A percentile compares a stretch with the other conserved stretches of the same genome.
Conservation (phyloP, 208 protist species). For the Trypanosoma vivax region DNA sequence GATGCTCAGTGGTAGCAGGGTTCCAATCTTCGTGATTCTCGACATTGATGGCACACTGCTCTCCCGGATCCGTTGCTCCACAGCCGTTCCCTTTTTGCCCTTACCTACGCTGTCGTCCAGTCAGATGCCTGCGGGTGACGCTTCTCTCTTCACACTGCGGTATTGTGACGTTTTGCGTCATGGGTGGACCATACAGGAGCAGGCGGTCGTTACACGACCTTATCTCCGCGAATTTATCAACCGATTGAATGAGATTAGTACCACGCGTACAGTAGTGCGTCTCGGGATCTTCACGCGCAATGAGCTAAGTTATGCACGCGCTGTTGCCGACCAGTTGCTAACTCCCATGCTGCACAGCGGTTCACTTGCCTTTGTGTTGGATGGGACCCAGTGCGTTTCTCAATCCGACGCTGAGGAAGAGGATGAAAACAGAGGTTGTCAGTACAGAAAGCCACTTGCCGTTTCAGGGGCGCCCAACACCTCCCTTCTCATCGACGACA, state of each 20-base stretch:
- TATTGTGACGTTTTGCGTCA: slow-evolving; percentile 9
- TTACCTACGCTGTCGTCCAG: background rate
- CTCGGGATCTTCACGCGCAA: slow-evolving; percentile 44
- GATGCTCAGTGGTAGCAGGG: slow-evolving; percentile 2
- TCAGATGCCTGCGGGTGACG: no score
- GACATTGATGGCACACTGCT: slow-evolving; percentile 59
- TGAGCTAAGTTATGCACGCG: slow-evolving; percentile 25
- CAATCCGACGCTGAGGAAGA: no score
- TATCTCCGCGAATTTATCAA: slow-evolving; percentile 29
- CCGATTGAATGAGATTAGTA: slow-evolving; percentile 21
- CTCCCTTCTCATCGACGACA: slow-evolving; percentile 56
- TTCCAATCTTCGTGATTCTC: slow-evolving; percentile 35
- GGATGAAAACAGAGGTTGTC: no score
- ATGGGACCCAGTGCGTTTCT: background rate
- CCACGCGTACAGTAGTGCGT: slow-evolving; percentile 14
- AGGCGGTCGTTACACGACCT: slow-evolving; percentile 26
- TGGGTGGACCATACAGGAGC: background rate
- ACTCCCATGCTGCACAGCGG: background rate
- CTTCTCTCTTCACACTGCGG: background rate
- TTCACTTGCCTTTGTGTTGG: slow-evolving; percentile 5
- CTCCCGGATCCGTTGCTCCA: slow-evolving; percentile 9
- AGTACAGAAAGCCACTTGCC: slow-evolving; percentile 29
- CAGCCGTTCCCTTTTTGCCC: background rate
- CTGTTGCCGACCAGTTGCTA: slow-evolving; percentile 17
- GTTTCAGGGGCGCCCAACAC: slow-evolving; percentile 25